phyloP scores from a whole-genome alignment of 2,329 filamentous ascomycete species.

The Stagonosporopsis cucurbitacearum region DNA sequence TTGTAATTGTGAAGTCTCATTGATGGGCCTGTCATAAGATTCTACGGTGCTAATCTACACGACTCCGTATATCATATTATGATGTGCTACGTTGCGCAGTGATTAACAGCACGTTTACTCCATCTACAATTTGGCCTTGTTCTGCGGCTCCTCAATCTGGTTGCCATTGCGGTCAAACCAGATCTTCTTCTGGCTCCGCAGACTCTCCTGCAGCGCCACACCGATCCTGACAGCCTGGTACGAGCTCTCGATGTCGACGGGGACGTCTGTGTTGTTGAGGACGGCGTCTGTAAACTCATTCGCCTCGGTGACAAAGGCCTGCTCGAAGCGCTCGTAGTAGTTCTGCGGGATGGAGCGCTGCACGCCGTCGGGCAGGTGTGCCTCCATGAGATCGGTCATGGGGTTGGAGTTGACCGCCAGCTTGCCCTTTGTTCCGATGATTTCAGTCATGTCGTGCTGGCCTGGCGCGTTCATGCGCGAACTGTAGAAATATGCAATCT shows the following conservation, averaged over 20 bases:
- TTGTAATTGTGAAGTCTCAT: constrained; percentile 1
- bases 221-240: constrained; percentile 68
- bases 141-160: constrained; percentile 47
- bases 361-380: constrained; percentile 61
- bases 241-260: constrained; percentile 63
- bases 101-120: not conserved
- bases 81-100: not conserved
- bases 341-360: constrained; percentile 65
- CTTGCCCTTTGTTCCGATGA: constrained; percentile 71
- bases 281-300: constrained; percentile 68
- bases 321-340: constrained; percentile 68
- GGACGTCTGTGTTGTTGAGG: constrained; percentile 62
- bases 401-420: constrained; percentile 67
- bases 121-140: constrained; percentile 46
- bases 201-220: constrained; percentile 54
- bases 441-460: constrained; percentile 71
- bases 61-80: not conserved
- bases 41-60: constrained; percentile 6
- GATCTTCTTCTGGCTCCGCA: constrained; percentile 55
- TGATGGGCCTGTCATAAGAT: not conserved
- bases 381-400: constrained; percentile 60
- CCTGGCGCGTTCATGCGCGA: constrained; percentile 72
- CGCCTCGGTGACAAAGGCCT: constrained; percentile 68
- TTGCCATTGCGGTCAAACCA: constrained; percentile 63
- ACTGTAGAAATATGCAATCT: constrained; percentile 69